Conservation (phyloP, 441 rosid species). For the Corymbia citriodora region DNA sequence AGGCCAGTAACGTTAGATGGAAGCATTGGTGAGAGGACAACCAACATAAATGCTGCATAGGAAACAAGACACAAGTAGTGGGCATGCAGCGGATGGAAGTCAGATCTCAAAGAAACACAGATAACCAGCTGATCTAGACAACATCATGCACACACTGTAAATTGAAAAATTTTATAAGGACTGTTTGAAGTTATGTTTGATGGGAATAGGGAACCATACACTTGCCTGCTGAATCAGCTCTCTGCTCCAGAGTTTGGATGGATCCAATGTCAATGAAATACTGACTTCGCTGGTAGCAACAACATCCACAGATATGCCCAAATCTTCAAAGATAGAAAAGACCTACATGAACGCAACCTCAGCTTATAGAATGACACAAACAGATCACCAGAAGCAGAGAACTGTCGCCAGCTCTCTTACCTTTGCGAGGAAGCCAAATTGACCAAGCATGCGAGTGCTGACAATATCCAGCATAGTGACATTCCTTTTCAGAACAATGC, state of each 20-base stretch:
- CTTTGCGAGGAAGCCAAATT: constrained; percentile 95
- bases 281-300: constrained; percentile 99
- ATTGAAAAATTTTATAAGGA: not conserved
- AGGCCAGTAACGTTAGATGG: not conserved
- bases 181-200: not conserved
- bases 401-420: constrained; percentile 19
- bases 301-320: constrained; percentile 95
- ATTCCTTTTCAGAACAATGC: constrained; percentile 91
- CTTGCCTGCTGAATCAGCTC: constrained; percentile 89
- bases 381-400: not conserved
- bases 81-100: not conserved
- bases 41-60: not conserved
- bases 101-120: not conserved
- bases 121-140: not conserved
- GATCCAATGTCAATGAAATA: constrained; percentile 89
- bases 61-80: not conserved
- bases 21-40: not conserved
- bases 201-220: constrained; percentile 10
- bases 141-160: not conserved
- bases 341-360: constrained; percentile 40
- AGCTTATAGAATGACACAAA: not conserved
- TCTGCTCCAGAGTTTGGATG: constrained; percentile 92
- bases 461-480: constrained; percentile 96
- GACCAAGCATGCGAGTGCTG: constrained; percentile 97
- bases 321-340: constrained; percentile 82